Base-by-base conservation (phyloP, 495 filamentous ascomycete genomes). In the Penicillium steckii region DNA sequence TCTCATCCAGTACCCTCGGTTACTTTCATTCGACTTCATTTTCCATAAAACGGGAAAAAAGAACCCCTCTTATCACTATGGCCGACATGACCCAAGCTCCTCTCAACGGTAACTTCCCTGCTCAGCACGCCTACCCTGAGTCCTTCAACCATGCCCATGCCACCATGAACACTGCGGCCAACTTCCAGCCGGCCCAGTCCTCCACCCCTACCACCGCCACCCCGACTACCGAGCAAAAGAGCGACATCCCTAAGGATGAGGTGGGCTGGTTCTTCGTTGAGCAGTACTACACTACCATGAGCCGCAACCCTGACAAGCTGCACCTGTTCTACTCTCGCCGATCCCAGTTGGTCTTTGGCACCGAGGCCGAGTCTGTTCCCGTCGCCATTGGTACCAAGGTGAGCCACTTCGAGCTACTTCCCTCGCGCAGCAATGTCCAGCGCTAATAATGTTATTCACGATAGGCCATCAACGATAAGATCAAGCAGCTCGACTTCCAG, bases 231-330 rank as follows among this genome's bases (percentile, higher is more conserved):
- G 74, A 72, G 8, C 62, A 73, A 55, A 76, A 74, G 59, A 74
- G 66, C 54, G 69, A 69, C 46, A 77, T 72, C 56, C 68, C 76
- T 38, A 95, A 94, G 69, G 89, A 92, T 70, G 90, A 97, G 73
- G 89, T 98, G 46, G 94, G 91, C 61, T 98, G 94, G 94, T 97
- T 91, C 71, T 98, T 98, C 57, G 94, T 97, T 27, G 95, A 98
- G 80, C 91, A 96, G 67, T 97, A 95, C 78, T 98, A 98, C 71
- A 97, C 90, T 55, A 98, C 90, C 56, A 79, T 98, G 62, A 96
- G 90, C 84, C 89, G 90, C 67, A 87, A 78, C 53, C 94, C 95
- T 13, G 92, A 96, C 60, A 95, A 93, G 72, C 84, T 98, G 53
- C 90, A 91, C 64, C 76, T 93, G 21, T 95, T 90, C 78, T 93